Percentiles rank a stretch among this genome's conserved stretches.
phyloP scores from a whole-genome alignment of 768 basidiomycete species.

The Cubamyces lactineus region DNA sequence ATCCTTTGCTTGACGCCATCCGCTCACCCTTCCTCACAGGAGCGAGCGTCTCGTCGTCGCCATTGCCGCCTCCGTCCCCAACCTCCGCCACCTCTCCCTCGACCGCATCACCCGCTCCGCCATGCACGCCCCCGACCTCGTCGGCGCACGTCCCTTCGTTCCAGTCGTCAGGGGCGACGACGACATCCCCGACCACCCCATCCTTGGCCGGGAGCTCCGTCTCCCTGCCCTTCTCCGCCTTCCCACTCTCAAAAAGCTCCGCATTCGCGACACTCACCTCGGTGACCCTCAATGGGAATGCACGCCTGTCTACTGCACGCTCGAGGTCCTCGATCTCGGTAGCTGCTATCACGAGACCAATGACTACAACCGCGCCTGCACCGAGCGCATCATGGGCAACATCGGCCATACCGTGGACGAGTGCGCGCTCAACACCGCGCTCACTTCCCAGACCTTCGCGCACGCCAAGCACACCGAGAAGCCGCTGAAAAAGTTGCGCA shows the following conservation, averaged over 20 bases:
- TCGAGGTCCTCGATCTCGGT: conserved; percentile 58
- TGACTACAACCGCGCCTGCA: conserved; percentile 55
- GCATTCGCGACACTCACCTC: conserved; percentile 72
- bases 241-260: conserved; percentile 60
- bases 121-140: conserved; percentile 63
- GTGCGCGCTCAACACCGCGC: conserved; percentile 53
- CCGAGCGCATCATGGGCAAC: conserved; percentile 62
- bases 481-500: conserved; percentile 54
- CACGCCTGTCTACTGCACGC: conserved; percentile 51
- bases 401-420: conserved; percentile 58
- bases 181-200: conserved; percentile 59
- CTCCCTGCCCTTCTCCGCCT: conserved; percentile 70
- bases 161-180: conserved; percentile 65
- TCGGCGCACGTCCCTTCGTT: conserved; percentile 55
- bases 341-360: conserved; percentile 58
- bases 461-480: conserved; percentile 40
- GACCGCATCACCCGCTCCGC: conserved; percentile 68
- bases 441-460: conserved; percentile 47
- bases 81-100: conserved; percentile 58
- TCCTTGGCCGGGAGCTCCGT: conserved; percentile 54
- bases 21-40: conserved; percentile 38
- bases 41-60: conserved; percentile 73
- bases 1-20: conserved; percentile 16
- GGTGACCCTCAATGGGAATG: conserved; percentile 62
- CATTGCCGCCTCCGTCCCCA: conserved; percentile 61